A percentile compares a stretch with the other conserved stretches of the same genome.
phyloP scores from a whole-genome alignment of 495 filamentous ascomycete species.

The Lophiotrema nucula region DNA sequence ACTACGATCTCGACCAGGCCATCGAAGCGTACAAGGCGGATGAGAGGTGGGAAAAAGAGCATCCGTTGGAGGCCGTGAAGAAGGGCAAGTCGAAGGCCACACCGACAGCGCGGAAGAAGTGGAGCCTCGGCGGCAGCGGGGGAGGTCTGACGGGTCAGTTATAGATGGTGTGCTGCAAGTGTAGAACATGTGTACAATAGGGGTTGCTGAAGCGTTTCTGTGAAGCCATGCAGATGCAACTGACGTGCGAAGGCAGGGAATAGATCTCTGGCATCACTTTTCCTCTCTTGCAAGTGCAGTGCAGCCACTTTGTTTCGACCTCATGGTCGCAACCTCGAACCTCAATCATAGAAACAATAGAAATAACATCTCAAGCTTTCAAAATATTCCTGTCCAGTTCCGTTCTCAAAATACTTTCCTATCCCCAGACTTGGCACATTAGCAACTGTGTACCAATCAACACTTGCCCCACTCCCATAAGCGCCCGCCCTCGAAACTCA shows the following conservation, averaged over 20 bases:
- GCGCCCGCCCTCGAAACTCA: conserved; percentile 33
- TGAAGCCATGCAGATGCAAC: too few species aligned
- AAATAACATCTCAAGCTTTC: too few species aligned
- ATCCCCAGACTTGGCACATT: too few species aligned
- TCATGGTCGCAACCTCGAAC: too few species aligned
- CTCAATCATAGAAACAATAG: too few species aligned
- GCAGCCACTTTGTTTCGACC: too few species aligned
- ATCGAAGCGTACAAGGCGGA: conserved; percentile 62
- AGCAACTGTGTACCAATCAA: too few species aligned
- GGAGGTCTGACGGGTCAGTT: conserved; percentile 30
- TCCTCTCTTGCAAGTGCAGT: too few species aligned
- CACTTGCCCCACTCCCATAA: conserved; percentile 7
- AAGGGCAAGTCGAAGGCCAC: conserved; percentile 40
- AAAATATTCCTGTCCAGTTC: too few species aligned
- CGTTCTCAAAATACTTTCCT: too few species aligned
- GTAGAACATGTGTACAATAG: background rate
- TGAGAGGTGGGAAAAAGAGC: conserved; percentile 67
- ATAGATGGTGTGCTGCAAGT: conserved; percentile 1
- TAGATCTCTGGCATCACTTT: too few species aligned
- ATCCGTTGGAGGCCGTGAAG: conserved; percentile 54
- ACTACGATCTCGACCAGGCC: conserved; percentile 63
- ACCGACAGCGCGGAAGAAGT: conserved; percentile 13
- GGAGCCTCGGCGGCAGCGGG: conserved; percentile 28
- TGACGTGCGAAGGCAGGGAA: too few species aligned
- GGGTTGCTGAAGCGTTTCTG: background rate